phyloP scores from a whole-genome alignment of 345 rosid genomes.

The Salix udensis region DNA sequence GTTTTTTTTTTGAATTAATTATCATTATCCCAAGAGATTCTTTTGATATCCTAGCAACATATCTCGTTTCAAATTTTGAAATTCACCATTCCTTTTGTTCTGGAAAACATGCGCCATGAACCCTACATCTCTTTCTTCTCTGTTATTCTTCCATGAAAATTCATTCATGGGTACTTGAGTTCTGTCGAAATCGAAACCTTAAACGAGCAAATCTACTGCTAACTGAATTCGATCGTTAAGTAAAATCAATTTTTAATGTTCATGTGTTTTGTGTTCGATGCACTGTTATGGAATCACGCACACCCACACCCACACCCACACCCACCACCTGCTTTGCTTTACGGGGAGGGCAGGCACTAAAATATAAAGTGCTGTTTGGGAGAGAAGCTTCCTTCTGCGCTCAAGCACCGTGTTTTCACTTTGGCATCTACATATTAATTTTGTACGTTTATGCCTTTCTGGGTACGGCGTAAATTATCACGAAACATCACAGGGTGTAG shows the following conservation, averaged over 20 bases:
- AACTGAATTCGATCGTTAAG: not conserved
- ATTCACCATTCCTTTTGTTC: not conserved
- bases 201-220: not conserved
- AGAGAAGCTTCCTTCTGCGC: conserved; percentile 38
- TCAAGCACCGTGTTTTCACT: conserved; percentile 14
- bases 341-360: conserved; percentile 4
- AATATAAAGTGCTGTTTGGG: conserved; percentile 17
- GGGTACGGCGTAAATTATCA: not conserved
- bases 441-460: not conserved
- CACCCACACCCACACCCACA: conserved; percentile 27
- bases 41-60: not conserved
- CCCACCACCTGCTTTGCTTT: conserved; percentile 41
- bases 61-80: not conserved
- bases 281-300: conserved; percentile 33
- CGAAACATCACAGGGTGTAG: not conserved
- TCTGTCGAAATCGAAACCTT: not conserved
- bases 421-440: not conserved
- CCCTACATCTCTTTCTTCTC: conserved; percentile 2
- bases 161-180: not conserved
- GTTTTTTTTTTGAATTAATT: not conserved
- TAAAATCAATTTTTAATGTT: not conserved
- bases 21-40: not conserved
- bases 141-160: conserved; percentile 7
- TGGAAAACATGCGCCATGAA: not conserved
- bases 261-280: conserved; percentile 1